Base-by-base conservation (phyloP, 2,329 filamentous ascomycete species). In the Verticillium dahliae region DNA sequence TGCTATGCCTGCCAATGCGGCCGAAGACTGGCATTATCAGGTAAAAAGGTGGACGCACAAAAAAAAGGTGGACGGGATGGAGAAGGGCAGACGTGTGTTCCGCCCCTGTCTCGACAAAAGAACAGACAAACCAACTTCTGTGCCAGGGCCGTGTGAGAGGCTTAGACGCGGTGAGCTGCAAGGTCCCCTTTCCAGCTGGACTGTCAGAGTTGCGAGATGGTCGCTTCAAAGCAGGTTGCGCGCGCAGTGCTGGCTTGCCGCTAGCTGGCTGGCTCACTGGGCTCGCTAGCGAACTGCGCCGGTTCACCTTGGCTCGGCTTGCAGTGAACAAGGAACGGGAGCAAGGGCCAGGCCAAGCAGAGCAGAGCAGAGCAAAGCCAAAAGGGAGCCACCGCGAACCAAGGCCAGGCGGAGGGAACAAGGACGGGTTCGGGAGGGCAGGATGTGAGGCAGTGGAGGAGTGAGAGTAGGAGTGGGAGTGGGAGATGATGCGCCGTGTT, bases 1-100 rank as follows among this genome's bases (percentile, higher is more conserved):
- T 83, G 76, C 77, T 80, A 73, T 82, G 79, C 76, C 77, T 84
- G 71, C 79, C 78, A 72, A 83, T 74, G 71, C 81, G 81, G 74
- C 77, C 76, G 74, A 84, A 84, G 73, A 74, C 74, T 69, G 78
- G 80, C 82, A 85, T 85, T 73, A 71, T 76, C 70, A 52, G 45
- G 9, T n/a, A 27, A 22, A 22, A 13, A 5, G 18, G 7, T 10
- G 45, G 45, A 10, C 45, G 18, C 45, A 27, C 45, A 22, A 52
- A 22, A 22, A 22, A 22, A 52, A n/a, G 9, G 22, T n/a, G 22
- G 18, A 52, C 22, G 45, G 45, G 45, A 52, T 52, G 45, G 45
- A 52, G 45, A 52, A n/a, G 45, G 45, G 45, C n/a, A 52, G 45
- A 50, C 9, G n/a, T 31, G 45, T 10, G 45, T 37, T 37, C 35